Conservation (phyloP, 2,329 filamentous ascomycete species). For the Cercospora sp. region DNA sequence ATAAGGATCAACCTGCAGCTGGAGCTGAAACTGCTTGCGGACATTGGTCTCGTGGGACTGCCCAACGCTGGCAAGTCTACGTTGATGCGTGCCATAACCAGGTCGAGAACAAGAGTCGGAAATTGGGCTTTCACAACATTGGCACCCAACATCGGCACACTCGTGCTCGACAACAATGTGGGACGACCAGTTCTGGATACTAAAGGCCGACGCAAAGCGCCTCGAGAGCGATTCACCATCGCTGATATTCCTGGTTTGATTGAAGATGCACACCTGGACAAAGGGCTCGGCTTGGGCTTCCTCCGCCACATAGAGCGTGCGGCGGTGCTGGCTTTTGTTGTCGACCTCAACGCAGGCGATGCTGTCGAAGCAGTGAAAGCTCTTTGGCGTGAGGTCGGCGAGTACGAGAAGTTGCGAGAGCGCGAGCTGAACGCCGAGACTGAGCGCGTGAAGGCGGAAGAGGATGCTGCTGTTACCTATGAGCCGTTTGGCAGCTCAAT, state of each 20-base stretch:
- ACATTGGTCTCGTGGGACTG: constrained; percentile 89
- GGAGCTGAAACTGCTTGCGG: constrained; percentile 91
- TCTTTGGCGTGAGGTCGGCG: constrained; percentile 85
- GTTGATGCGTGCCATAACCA: constrained; percentile 80
- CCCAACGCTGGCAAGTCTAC: constrained; percentile 97
- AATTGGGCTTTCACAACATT: constrained; percentile 97
- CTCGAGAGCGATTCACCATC: constrained; percentile 81
- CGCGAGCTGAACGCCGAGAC: constrained; percentile 66
- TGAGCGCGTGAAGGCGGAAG: constrained; percentile 52
- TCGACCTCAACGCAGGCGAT: constrained; percentile 79
- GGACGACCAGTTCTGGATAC: constrained; percentile 64
- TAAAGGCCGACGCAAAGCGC: constrained; percentile 50
- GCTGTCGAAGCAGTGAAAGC: constrained; percentile 75
- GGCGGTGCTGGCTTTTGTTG: constrained; percentile 86
- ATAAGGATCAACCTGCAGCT: constrained; percentile 78
- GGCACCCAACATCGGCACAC: constrained; percentile 91
- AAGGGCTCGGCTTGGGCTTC: constrained; percentile 86
- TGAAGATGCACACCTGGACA: constrained; percentile 87
- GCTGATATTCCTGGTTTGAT: constrained; percentile 95
- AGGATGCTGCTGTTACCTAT: constrained; percentile 45
- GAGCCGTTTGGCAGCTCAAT: constrained; percentile 49
- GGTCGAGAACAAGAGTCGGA: constrained; percentile 84
- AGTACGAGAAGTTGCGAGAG: constrained; percentile 81
- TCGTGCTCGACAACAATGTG: constrained; percentile 83
- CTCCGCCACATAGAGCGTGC: constrained; percentile 92